A percentile compares a stretch with the other conserved stretches of the same genome.
These are phyloP conservation scores for Venturia carpophila DNA, from an alignment of 2,329 filamentous ascomycete genomes.

Conservation along the genomic window DNA sequence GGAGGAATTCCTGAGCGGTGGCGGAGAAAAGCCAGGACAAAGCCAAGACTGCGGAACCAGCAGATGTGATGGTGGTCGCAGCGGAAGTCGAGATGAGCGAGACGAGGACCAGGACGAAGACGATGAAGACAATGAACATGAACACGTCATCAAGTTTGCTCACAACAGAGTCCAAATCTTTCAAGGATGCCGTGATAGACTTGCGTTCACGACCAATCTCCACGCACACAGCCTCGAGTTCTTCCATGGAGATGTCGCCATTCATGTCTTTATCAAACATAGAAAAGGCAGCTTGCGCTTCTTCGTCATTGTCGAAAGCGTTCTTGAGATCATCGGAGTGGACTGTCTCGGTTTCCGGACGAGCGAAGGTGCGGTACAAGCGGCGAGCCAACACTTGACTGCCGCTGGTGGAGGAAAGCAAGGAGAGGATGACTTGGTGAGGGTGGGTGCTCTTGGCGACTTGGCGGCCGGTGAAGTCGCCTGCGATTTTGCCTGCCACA, in stretches of 20 bases:
- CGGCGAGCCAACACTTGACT: constrained; percentile 80
- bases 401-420: constrained; percentile 63
- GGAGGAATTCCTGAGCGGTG: constrained; percentile 88
- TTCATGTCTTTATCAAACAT: constrained; percentile 98
- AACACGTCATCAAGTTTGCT: constrained; percentile 84
- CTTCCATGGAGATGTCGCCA: constrained; percentile 91
- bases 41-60: constrained; percentile 78
- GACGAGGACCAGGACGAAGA: constrained; percentile 78
- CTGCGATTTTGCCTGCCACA: constrained; percentile 76
- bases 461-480: constrained; percentile 77
- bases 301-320: constrained; percentile 75
- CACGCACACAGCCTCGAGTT: constrained; percentile 85
- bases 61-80: constrained; percentile 82
- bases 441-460: constrained; percentile 66
- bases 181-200: constrained; percentile 86
- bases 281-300: constrained; percentile 78
- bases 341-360: constrained; percentile 68
- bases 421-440: constrained; percentile 71
- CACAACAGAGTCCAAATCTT: constrained; percentile 90
- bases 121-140: constrained; percentile 73
- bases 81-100: constrained; percentile 84
- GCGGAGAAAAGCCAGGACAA: constrained; percentile 88
- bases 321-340: constrained; percentile 67
- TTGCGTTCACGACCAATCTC: constrained; percentile 94
- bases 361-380: constrained; percentile 76